Conservation (phyloP, 495 filamentous ascomycete genomes). For the Daldinia grandis region DNA sequence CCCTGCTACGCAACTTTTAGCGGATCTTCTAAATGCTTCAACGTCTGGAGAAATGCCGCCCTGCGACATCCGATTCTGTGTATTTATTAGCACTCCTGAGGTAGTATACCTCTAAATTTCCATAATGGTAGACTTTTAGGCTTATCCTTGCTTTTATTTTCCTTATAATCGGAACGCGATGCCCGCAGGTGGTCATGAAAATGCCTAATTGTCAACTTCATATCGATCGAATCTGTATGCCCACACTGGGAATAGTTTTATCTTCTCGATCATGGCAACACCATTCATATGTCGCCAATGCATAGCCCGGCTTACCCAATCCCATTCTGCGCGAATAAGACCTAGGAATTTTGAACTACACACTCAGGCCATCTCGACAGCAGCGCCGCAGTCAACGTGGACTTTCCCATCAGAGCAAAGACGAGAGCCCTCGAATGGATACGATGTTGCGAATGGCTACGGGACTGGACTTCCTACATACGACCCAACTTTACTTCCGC, state of each 20-base stretch:
- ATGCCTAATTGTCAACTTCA: conserved; percentile 11
- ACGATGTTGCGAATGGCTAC: background rate
- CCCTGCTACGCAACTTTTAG: conserved; percentile 1
- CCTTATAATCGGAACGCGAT: background rate
- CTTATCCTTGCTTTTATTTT: background rate
- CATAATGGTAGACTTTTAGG: background rate
- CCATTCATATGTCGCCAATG: conserved; percentile 43
- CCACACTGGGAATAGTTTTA: background rate
- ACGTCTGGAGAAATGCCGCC: background rate
- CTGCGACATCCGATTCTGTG: background rate
- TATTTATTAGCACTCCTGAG: background rate
- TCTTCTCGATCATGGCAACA: conserved; percentile 34
- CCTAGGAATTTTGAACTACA: conserved; percentile 11
- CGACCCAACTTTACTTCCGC: background rate
- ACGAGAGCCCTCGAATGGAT: background rate
- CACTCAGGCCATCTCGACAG: conserved; percentile 17
- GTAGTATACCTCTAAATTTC: background rate
- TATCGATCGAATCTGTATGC: conserved; percentile 13
- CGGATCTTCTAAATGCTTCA: conserved; percentile 1
- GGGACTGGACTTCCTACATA: background rate
- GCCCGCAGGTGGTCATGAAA: conserved; percentile 18
- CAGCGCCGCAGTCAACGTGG: conserved; percentile 10
- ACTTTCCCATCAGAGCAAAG: conserved; percentile 3
- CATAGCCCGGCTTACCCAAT: conserved; percentile 24
- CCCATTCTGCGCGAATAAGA: background rate